Evolutionary conservation across 2,329 filamentous ascomycete genomes (phyloP), one percentile per base, ranked within the genome.

Genomic region (Fusarium agapanthi): DNA sequence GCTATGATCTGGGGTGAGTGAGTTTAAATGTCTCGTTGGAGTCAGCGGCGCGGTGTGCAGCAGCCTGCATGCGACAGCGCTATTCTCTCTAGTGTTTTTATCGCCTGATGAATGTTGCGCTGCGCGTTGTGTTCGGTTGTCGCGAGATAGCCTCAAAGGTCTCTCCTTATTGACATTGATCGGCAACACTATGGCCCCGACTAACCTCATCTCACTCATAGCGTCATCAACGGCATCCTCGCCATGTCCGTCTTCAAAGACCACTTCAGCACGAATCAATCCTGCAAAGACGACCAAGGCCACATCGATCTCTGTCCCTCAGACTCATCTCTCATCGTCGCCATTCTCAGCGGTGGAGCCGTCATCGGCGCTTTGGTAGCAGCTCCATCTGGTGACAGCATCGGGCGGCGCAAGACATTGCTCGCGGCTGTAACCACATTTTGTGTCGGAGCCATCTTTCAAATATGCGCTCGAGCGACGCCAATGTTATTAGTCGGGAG

Each of bases 341-440:
- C 93, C 15, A 95, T 97, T 72, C 87, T 97, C 40, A 95, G 93
- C 61, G 92, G 91, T 41, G 94, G 94, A 48, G 96, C 93, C 32
- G 91, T 93, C 73, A 83, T 94, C 61, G 94, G 93, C 44, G 88
- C 93, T 28, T 84, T 96, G 24, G 80, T 90, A 14, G 89, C 93
- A 38, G 92, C 92, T 16, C 93, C 92, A 3, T 81, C 89, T 12
- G 93, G 90, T 54, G 94, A 97, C 80, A 82, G 85, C 38, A 82
- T 93, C 50, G 93, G 93, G 65, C 91, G 92, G 72, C 90, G 93
- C 47, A 84, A 88, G 65, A 93, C 92, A 35, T 87, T 95, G 63
- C 90, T 95, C 67, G 82, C 87, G 51, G 87, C 91, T 34, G 86
- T 91, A 34, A 85, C 84, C 34, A 86, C 94, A 53, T 95, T 95